Evolutionary conservation across 805 yeast species (phyloP).

Genomic region (Cyberlindnera nakhonratchasimensis): DNA sequence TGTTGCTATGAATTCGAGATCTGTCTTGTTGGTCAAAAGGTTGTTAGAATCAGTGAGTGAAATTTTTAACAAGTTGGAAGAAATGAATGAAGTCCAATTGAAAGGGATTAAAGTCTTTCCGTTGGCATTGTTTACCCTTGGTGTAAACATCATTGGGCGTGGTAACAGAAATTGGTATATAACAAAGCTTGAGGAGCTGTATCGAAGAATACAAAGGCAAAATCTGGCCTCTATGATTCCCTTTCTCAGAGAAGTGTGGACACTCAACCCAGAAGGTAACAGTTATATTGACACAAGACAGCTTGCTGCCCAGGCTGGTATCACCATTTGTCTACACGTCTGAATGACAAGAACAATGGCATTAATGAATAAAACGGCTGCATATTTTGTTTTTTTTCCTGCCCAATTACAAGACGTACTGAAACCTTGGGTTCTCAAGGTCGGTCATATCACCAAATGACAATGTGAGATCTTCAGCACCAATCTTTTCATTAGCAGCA

Average conservation of each 20-base stretch:
- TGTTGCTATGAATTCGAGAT: conserved; percentile 4
- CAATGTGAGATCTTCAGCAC: neutral
- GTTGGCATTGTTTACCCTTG: conserved; percentile 7
- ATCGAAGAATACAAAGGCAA: conserved; percentile 1
- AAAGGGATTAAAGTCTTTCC: neutral
- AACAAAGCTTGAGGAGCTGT: conserved; percentile 1
- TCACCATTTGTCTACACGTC: conserved; percentile 7
- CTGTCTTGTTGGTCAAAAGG: conserved; percentile 6
- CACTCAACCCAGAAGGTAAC: conserved; percentile 2
- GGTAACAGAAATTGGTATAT: conserved; percentile 5
- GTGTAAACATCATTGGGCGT: conserved; percentile 6
- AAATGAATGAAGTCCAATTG: neutral
- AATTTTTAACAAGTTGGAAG: conserved; percentile 4
- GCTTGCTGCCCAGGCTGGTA: conserved; percentile 4
- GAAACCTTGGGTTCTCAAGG: conserved; percentile 28
- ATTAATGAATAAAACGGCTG: too few species aligned
- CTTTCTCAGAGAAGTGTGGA: conserved; percentile 7
- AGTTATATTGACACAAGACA: conserved; percentile 7
- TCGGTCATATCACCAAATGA: conserved; percentile 41
- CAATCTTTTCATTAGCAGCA: neutral
- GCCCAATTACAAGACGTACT: conserved; percentile 31
- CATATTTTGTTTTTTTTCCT: too few species aligned
- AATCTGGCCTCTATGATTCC: conserved; percentile 3
- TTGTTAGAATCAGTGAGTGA: neutral
- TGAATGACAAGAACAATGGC: neutral